Evolutionary conservation across 176 grass and related monocot species (phyloP).

Genomic region (Cenchrus fungigraminus): DNA sequence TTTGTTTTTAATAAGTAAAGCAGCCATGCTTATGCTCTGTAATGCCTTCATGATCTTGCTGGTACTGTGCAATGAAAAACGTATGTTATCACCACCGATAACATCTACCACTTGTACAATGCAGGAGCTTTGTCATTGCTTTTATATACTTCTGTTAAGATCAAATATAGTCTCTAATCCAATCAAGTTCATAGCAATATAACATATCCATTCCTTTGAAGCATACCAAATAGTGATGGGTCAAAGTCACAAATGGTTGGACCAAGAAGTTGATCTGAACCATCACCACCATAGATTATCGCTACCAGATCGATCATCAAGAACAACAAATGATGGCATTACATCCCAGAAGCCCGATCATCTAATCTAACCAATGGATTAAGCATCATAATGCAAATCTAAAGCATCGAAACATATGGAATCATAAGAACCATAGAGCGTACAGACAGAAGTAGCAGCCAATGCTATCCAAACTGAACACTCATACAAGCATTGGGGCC

Average conservation of each 20-base stretch:
- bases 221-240: neutral
- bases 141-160: conserved; percentile 21
- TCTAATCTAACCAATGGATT: conserved; percentile 9
- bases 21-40: neutral
- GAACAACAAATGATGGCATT: conserved; percentile 25
- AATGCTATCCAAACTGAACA: conserved; percentile 39
- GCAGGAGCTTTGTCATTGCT: neutral
- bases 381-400: conserved; percentile 19
- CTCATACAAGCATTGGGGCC: conserved; percentile 34
- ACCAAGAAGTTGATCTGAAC: conserved; percentile 16
- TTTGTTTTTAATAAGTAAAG: conserved; percentile 7
- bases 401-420: neutral
- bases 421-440: conserved; percentile 8
- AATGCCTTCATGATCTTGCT: neutral
- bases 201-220: neutral
- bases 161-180: neutral
- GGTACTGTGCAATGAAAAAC: conserved; percentile 18
- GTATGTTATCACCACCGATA: neutral
- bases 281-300: neutral
- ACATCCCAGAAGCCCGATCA: conserved; percentile 21
- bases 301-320: conserved; percentile 15
- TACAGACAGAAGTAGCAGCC: neutral
- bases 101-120: conserved; percentile 12
- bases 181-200: neutral
- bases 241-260: neutral